Base-by-base conservation (phyloP, 371 early-diverging fungal genomes). In the Paraphysoderma sedebokerense region DNA sequence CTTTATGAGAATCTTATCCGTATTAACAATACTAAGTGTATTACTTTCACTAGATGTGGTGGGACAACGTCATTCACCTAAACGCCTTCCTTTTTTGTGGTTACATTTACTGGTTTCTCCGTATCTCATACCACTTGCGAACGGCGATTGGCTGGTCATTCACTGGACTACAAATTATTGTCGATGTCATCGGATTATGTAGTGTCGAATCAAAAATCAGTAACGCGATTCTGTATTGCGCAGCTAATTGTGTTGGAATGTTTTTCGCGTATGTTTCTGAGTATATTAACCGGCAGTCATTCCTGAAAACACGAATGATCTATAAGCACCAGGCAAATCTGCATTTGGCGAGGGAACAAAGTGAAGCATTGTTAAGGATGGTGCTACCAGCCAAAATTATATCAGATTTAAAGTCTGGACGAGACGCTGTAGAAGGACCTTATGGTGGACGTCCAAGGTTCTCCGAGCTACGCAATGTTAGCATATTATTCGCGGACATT, bases 401-500 rank as follows among this genome's bases (percentile, higher is more conserved):
- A 17, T 4, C n/a, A 11, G 42, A 42, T 11, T 22, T 42, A 17
- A 42, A 42, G 28, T 31, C 30, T 20, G 42, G 42, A 9, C 19
- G 28, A 3, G 42, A 24, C 2, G 46, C 24, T 15, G 32, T 13
- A 4, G n/a, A 34, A 8, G 32, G 17, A 27, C 27, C 28, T 44
- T 8, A 27, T n/a, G n/a, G 8, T 7, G 20, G 37, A 3, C 46
- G 38, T 5, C 19, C 4, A 19, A 4, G 19, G 27, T 42, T 28
- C 20, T 27, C 45, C 11, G 32, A 48, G 20, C 29, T 48, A n/a
- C 13, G 17, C 11, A 36, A 50, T 8, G 51, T 51, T 9, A 32
- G 48, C 15, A 51, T 51, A 24, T n/a, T 51, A 20, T 51, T 51
- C 28, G 51, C 27, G 12, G 51, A 51, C 29, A 23, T 51, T 24